Evolutionary conservation across 495 filamentous ascomycete genomes (phyloP), one percentile per base, ranked within the genome.

Genomic region (Geopyxis carbonaria): DNA sequence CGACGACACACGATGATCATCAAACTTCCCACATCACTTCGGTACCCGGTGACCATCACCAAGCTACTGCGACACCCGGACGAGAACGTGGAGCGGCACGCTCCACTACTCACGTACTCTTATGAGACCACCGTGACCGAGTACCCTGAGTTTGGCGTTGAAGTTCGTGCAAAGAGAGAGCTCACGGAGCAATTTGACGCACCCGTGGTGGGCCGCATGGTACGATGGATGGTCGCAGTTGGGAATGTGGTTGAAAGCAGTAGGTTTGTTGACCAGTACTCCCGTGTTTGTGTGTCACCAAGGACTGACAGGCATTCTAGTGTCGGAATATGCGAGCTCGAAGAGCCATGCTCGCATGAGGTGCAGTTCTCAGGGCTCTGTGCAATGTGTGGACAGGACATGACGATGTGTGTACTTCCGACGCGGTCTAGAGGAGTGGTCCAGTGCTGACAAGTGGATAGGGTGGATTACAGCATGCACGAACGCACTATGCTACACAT

Each of bases 41-140:
- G 80, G 59, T 99, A 93, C 61, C 89, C 89, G 44, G 86, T 95
- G 64, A 94, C 83, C 51, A 78, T 99, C 59, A 83, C 74, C 50
- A 75, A 80, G 58, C 66, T 95, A 45, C 72, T 85, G 22, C 85
- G 85, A 59, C 57, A 67, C 49, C 70, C 72, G 4, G 75, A 75
- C 57, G 80, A 92, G 46, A 56, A 67, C 53, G 68, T 99, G 55
- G 63, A 73, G 48, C 75, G 75, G 57, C 69, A 78, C 57, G 76
- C 80, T 43, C 64, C 76, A 2, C 60, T 95, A 24, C 73, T 97
- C 48, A 69, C 76, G 52, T 97, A 93, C 69, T 69, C 69, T 22
- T 97, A 87, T 61, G 72, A 77, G 64, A 75, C 68, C 25, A 71
- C 63, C 25, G 75, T 78, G 38, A 76, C 75, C 9, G 80, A 84